Evolutionary conservation across 352 stramenopile species (phyloP), one percentile per base, ranked within the genome.

Genomic region (Pythium vanterpoolii): DNA sequence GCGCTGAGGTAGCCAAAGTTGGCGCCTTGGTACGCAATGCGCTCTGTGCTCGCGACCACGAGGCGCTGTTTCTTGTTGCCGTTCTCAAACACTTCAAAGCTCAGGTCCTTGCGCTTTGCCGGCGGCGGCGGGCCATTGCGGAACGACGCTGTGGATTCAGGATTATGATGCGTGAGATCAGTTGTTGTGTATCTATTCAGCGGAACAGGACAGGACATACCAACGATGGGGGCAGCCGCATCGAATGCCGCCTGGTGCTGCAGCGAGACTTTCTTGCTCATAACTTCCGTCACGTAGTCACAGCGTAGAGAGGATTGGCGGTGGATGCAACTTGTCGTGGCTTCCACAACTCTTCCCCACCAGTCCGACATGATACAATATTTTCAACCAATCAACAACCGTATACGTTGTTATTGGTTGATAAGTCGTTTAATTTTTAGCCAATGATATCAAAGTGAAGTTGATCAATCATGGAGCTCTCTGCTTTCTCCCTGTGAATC

Each of bases 1-100:
- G 82, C 64, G 44, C 78, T 77, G 34, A 90, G 66, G 71, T 94
- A 90, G 50, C 84, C 84, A 63, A 94, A 94, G 66, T 94, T 94
- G 47, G 84, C 84, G 40, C 78, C 84, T 56, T 94, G 84, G 60
- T 92, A 94, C 66, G 79, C 79, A 49, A 94, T 78, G 53, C 86
- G 90, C 40, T 94, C 80, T 2, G 76, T 86, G 47, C 76, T 90
- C 23, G 84, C 73, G 23, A 94, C 69, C 43, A 94, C 82, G 24
- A 94, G 65, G 24, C 80, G 80, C 63, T 91, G 79, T 68, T 94
- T 94, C 67, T 92, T 94, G 23, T 66, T 66, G 1, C 73, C 42
- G 58, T 94, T 88, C 66, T 94, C 82, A 60, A 88, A 94, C 64
- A 94, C 66, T 47, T 92, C 79, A 55, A 91, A 90, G 40, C 64